Evolutionary conservation across 2,329 filamentous ascomycete genomes (phyloP).

Genomic region (Talaromyces atroroseus): DNA sequence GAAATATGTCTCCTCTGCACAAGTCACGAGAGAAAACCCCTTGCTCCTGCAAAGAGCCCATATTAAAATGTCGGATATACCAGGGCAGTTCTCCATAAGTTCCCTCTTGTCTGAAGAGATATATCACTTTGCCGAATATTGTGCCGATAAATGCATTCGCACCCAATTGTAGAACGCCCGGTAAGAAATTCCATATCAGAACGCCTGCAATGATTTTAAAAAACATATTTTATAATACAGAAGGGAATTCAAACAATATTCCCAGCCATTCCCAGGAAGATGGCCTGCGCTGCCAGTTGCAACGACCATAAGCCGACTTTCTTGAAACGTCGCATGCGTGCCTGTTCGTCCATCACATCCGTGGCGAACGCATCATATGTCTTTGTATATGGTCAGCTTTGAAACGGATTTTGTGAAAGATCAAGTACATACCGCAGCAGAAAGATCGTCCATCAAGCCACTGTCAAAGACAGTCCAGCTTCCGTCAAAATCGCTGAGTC

Average conservation of each 20-base stretch:
- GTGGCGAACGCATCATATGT: constrained; percentile 90
- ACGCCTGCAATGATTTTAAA: constrained; percentile 11
- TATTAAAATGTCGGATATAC: background rate
- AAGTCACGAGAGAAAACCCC: background rate
- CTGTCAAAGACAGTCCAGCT: constrained; percentile 94
- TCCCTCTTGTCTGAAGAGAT: background rate
- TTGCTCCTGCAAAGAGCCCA: background rate
- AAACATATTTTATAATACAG: constrained; percentile 1
- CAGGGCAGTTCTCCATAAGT: background rate
- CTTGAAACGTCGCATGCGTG: constrained; percentile 77
- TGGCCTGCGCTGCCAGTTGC: constrained; percentile 82
- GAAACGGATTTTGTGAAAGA: background rate
- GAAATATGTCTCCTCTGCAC: background rate
- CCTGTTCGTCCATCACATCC: constrained; percentile 85
- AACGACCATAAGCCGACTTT: constrained; percentile 97
- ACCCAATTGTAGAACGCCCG: background rate
- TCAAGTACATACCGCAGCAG: constrained; percentile 59
- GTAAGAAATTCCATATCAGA: background rate
- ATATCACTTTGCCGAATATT: background rate
- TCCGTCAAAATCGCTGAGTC: constrained; percentile 82
- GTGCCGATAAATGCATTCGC: background rate
- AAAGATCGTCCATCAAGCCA: constrained; percentile 87
- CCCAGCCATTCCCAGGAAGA: constrained; percentile 92
- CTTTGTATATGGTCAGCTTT: constrained; percentile 27
- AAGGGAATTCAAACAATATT: constrained; percentile 53